Conservation (phyloP, 345 rosid species). For the Populus alba region DNA sequence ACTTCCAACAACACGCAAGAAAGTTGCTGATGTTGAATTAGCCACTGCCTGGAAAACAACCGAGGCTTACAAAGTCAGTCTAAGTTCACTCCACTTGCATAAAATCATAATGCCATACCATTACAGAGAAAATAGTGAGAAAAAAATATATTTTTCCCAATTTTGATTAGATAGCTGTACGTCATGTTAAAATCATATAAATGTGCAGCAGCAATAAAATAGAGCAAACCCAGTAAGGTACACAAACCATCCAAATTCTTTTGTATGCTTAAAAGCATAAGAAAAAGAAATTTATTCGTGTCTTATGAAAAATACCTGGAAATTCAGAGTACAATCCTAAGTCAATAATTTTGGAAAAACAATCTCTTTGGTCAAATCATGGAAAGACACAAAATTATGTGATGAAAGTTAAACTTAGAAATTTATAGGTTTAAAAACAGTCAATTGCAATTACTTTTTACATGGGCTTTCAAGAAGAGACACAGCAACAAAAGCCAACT, state of each 20-base stretch:
- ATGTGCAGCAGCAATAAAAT: background rate
- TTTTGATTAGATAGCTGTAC: background rate
- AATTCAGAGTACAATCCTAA: background rate
- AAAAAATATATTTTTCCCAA: background rate
- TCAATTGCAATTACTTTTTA: background rate
- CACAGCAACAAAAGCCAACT: background rate
- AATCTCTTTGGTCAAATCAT: background rate
- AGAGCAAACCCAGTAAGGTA: background rate
- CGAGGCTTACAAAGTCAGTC: conserved; percentile 4
- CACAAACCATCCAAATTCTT: background rate
- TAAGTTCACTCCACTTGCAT: background rate
- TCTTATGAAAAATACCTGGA: background rate
- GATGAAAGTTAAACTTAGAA: background rate
- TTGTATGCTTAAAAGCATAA: background rate
- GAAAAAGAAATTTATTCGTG: background rate
- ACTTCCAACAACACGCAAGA: conserved; percentile 95
- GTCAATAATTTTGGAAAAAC: background rate
- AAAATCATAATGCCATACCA: background rate
- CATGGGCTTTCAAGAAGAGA: background rate
- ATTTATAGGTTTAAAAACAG: background rate
- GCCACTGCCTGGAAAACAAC: conserved; percentile 74
- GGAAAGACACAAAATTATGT: background rate
- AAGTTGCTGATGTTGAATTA: conserved; percentile 94
- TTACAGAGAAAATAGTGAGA: background rate
- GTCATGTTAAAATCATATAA: background rate